Conservation (phyloP, 202 grass and related monocot species). For the Setaria viridis region DNA sequence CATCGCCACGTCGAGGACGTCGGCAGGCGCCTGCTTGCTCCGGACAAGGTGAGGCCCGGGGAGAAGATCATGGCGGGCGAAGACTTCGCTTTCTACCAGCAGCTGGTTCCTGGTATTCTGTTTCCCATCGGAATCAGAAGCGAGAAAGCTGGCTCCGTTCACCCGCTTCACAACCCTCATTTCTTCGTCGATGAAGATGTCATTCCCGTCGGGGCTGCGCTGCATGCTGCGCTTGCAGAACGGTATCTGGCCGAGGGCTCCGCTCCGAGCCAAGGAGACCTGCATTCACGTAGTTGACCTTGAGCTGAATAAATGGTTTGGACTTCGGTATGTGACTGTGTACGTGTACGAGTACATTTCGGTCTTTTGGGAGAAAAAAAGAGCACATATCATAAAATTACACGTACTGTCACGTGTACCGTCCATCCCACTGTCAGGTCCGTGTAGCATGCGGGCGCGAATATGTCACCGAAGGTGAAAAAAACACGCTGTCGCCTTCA, state of each 20-base stretch:
- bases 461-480: no score
- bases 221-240: conserved; percentile 69
- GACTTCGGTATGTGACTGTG: no score
- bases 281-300: not conserved
- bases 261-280: not conserved
- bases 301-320: not conserved
- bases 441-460: no score
- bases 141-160: conserved; percentile 67
- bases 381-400: no score
- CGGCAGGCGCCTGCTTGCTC: conserved; percentile 58
- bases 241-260: conserved; percentile 48
- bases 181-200: conserved; percentile 91
- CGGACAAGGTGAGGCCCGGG: conserved; percentile 69
- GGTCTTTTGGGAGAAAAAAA: no score
- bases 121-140: conserved; percentile 76
- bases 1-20: conserved; percentile 70
- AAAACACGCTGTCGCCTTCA: no score
- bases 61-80: conserved; percentile 91
- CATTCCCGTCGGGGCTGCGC: conserved; percentile 72
- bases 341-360: no score
- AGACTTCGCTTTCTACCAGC: conserved; percentile 91
- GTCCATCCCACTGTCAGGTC: no score
- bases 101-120: conserved; percentile 74
- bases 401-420: no score
- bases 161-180: conserved; percentile 64